phyloP scores from a whole-genome alignment of 305 asterid genomes.

The Lippia alba region DNA sequence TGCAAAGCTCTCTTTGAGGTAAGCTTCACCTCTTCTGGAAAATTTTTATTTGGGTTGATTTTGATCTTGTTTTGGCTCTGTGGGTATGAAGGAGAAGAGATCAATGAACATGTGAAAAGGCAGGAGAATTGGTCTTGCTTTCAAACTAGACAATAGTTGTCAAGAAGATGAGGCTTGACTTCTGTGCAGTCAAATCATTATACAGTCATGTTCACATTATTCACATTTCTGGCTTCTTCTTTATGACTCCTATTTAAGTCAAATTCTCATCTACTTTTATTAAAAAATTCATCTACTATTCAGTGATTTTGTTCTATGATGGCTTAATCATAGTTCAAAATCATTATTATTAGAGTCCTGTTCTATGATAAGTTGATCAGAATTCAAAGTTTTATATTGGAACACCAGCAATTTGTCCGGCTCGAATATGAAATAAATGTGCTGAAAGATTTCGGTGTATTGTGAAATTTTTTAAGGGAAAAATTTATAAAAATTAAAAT shows the following conservation, averaged over 20 bases:
- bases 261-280: neutral
- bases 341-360: too few species aligned
- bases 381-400: too few species aligned
- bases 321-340: too few species aligned
- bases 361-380: neutral
- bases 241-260: neutral
- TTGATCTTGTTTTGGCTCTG: slow-evolving; percentile 2
- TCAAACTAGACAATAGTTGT: slow-evolving; percentile 1
- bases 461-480: too few species aligned
- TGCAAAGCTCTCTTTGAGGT: slow-evolving; percentile 23
- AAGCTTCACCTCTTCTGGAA: neutral
- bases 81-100: neutral
- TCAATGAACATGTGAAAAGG: neutral
- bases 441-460: too few species aligned
- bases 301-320: too few species aligned
- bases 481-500: too few species aligned
- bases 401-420: too few species aligned
- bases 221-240: neutral
- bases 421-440: too few species aligned
- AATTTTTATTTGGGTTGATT: slow-evolving; percentile 3
- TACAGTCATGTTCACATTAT: neutral
- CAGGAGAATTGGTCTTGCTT: too few species aligned
- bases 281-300: too few species aligned
- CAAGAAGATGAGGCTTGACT: slow-evolving; percentile 8
- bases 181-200: neutral